A percentile compares a stretch with the other conserved stretches of the same genome.
Conservation (phyloP, 2,329 filamentous ascomycete species). For the Trichoderma afroharzianum region DNA sequence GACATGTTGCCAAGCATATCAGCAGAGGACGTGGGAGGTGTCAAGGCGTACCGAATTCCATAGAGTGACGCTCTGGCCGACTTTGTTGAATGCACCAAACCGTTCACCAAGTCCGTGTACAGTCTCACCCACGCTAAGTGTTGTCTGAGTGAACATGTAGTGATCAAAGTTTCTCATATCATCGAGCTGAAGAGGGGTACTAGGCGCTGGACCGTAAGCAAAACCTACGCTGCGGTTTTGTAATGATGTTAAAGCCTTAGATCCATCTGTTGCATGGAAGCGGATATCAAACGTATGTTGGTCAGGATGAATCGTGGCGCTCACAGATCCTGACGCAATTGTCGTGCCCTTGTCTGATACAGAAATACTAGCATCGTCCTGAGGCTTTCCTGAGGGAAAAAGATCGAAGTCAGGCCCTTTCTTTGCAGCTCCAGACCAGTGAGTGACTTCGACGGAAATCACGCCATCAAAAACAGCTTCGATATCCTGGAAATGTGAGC, state of each 20-base stretch:
- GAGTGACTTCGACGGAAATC: slow-evolving; percentile 38
- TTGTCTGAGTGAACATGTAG: slow-evolving; percentile 56
- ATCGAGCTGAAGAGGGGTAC: slow-evolving; percentile 33
- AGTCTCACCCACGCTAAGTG: slow-evolving; percentile 57
- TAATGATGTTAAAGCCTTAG: slow-evolving; percentile 36
- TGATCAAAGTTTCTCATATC: slow-evolving; percentile 45
- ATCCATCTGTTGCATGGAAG: slow-evolving; percentile 36
- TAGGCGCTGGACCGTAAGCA: slow-evolving; percentile 34
- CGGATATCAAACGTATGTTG: slow-evolving; percentile 38
- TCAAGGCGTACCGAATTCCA: slow-evolving; percentile 42
- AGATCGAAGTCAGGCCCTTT: slow-evolving; percentile 39
- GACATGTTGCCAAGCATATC: neutral
- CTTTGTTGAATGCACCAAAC: slow-evolving; percentile 73
- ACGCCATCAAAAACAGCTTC: slow-evolving; percentile 38
- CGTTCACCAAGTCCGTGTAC: slow-evolving; percentile 73
- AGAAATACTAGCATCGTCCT: slow-evolving; percentile 27
- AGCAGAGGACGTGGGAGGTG: neutral
- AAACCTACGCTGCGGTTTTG: slow-evolving; percentile 40
- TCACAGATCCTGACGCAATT: slow-evolving; percentile 34
- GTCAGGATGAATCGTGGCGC: slow-evolving; percentile 34
- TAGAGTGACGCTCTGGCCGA: slow-evolving; percentile 65
- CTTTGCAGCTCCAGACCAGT: slow-evolving; percentile 37
- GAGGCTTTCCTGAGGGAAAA: slow-evolving; percentile 34
- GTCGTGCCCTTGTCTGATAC: slow-evolving; percentile 35
- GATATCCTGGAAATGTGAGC: slow-evolving; percentile 21